Evolutionary conservation across 495 filamentous ascomycete genomes (phyloP), one percentile per base, ranked within the genome.

Genomic region (Cercophora newfieldiana): DNA sequence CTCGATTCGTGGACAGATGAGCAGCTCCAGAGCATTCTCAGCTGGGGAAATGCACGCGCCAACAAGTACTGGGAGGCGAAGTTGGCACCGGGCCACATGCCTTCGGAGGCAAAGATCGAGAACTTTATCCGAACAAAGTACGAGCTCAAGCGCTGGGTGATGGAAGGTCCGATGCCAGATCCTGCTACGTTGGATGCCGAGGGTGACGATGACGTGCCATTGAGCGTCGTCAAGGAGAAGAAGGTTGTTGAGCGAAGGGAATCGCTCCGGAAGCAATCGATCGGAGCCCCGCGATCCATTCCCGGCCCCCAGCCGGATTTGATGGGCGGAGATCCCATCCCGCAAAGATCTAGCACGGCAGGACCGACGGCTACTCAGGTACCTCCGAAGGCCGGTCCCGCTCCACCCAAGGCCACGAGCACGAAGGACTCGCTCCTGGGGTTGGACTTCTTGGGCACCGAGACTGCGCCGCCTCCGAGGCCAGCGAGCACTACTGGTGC

Each of bases 41-140:
- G 83, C 79, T 99, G 95, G 96, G 95, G 95, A 55, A 99, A 99
- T 81, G 83, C 87, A 31, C 88, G 92, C 74, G 96, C 95, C 26
- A 99, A 99, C 79, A 97, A 93, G 86, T 97, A 99, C 75, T 99
- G 95, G 95, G 96, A 99, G 76, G 88, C 92, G 28, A 98, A 98
- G 77, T 76, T 99, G 71, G 92, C 94, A 14, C 82, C 90, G 19
- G 93, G 91, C 57, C 95, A 99, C 75, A 87, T 94, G n/a, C 95
- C 95, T 0, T 94, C 94, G n/a, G 94, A 98, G 80, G 85, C 91
- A 51, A 99, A 99, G 82, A 98, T 99, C 68, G 95, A 98, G 83
- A 99, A 97, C 78, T 99, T 99, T 69, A 97, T 99, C 67, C 87
- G 96, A 50, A 99, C 95, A 37, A 99, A 99, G 78, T 99, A 99